phyloP scores from a whole-genome alignment of 192 early-diverging fungal genomes.

The Podila clonocystis region DNA sequence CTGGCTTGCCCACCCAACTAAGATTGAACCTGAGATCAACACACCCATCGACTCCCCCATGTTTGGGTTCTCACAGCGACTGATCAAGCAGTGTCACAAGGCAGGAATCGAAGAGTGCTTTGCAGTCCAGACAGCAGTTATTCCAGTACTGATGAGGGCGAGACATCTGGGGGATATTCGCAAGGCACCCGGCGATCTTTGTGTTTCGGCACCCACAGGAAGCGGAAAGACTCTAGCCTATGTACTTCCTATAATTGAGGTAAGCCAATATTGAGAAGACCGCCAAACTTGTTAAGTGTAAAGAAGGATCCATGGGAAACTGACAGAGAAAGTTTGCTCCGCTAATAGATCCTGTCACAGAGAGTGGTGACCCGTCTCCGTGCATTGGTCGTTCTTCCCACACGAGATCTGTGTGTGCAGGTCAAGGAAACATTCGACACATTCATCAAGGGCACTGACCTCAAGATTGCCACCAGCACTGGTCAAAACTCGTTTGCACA shows the following conservation, averaged over 20 bases:
- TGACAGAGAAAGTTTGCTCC: not conserved
- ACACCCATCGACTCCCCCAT: conserved; percentile 57
- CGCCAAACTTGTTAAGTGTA: no score
- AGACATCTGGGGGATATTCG: conserved; percentile 71
- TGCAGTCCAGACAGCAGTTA: conserved; percentile 89
- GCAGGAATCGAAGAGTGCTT: conserved; percentile 79
- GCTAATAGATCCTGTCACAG: conserved; percentile 66
- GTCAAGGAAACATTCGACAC: conserved; percentile 88
- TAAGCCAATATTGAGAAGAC: conserved; percentile 6
- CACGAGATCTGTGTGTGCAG: conserved; percentile 90
- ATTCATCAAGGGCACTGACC: conserved; percentile 77
- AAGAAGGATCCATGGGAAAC: not conserved
- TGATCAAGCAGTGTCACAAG: conserved; percentile 67
- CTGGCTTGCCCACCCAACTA: conserved; percentile 88
- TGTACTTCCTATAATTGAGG: conserved; percentile 92
- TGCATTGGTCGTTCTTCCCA: conserved; percentile 92
- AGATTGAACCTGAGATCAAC: conserved; percentile 69
- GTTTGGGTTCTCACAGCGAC: conserved; percentile 72
- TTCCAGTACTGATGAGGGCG: conserved; percentile 80
- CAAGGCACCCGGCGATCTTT: conserved; percentile 87
- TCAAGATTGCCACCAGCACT: conserved; percentile 78
- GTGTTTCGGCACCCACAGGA: conserved; percentile 95
- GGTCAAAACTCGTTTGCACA: conserved; percentile 82
- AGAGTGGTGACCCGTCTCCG: conserved; percentile 84
- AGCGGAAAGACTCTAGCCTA: conserved; percentile 97